Evolutionary conservation across 805 yeast species (phyloP).

Genomic region (Saccharomycopsis fermentans): DNA sequence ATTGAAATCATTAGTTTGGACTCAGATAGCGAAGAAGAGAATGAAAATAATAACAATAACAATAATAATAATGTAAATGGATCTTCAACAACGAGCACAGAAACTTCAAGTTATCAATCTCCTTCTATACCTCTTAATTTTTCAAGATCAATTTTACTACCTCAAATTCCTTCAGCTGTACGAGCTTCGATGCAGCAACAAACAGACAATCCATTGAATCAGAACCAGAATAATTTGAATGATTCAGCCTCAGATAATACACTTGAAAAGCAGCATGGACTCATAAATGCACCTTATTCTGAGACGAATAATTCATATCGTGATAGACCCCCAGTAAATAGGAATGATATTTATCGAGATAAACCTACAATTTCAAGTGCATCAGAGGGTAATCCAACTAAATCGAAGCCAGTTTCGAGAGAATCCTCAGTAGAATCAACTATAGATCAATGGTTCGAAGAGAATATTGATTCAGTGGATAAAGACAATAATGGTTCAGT

Average conservation of each 20-base stretch:
- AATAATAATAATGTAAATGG: constrained; percentile 24
- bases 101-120: not conserved
- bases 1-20: constrained; percentile 32
- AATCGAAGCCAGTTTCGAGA: not conserved
- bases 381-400: not conserved
- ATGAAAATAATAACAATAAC: constrained; percentile 25
- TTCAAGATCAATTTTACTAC: not conserved
- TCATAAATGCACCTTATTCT: not conserved
- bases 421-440: not conserved
- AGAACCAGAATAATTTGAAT: not conserved
- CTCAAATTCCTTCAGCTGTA: not conserved
- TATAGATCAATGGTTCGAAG: not conserved
- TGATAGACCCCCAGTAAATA: not conserved
- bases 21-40: constrained; percentile 25
- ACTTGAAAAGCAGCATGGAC: not conserved
- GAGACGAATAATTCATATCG: not conserved
- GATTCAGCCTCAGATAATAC: not conserved
- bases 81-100: not conserved
- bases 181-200: not conserved
- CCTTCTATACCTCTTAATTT: not conserved
- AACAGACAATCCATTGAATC: not conserved
- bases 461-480: not conserved
- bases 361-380: not conserved
- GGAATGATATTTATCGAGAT: not conserved
- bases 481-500: not conserved